Conservation (phyloP, 75 land plant species). For the Sequoiadendron giganteum region DNA sequence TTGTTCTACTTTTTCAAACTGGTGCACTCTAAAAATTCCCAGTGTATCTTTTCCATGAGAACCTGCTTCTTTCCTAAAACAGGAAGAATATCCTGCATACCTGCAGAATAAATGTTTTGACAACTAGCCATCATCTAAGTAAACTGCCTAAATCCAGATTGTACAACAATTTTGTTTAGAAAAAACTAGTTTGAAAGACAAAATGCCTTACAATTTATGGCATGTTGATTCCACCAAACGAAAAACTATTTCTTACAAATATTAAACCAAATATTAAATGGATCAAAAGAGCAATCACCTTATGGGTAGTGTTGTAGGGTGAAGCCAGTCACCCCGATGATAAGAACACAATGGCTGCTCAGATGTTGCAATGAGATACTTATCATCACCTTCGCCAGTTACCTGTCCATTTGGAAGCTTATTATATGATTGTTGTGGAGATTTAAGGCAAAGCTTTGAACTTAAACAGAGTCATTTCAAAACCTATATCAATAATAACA, state of each 20-base stretch:
- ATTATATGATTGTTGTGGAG: not conserved
- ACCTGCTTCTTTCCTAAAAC: constrained; percentile 98
- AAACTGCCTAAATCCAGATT: not conserved
- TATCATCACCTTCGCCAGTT: constrained; percentile 96
- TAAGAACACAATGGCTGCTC: constrained; percentile 96
- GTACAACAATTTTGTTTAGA: not conserved
- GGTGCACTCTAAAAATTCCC: constrained; percentile 96
- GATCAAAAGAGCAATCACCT: constrained; percentile 36
- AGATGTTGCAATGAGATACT: constrained; percentile 95
- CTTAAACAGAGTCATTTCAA: not conserved
- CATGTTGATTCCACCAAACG: not conserved
- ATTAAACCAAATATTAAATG: not conserved
- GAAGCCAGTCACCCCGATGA: constrained; percentile 88
- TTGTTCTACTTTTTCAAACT: constrained; percentile 97
- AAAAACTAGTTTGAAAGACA: not conserved
- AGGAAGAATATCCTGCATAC: constrained; percentile 95
- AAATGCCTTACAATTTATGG: not conserved
- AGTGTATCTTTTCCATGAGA: constrained; percentile 95
- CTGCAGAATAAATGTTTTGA: constrained; percentile 29
- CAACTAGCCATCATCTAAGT: not conserved
- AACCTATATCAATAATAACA: not conserved
- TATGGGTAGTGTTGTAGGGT: constrained; percentile 75
- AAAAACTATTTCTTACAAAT: not conserved
- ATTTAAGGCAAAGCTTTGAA: not conserved
- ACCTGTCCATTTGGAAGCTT: constrained; percentile 47